Conservation (phyloP, 352 stramenopile genomes). For the Phytopythium kandeliae region DNA sequence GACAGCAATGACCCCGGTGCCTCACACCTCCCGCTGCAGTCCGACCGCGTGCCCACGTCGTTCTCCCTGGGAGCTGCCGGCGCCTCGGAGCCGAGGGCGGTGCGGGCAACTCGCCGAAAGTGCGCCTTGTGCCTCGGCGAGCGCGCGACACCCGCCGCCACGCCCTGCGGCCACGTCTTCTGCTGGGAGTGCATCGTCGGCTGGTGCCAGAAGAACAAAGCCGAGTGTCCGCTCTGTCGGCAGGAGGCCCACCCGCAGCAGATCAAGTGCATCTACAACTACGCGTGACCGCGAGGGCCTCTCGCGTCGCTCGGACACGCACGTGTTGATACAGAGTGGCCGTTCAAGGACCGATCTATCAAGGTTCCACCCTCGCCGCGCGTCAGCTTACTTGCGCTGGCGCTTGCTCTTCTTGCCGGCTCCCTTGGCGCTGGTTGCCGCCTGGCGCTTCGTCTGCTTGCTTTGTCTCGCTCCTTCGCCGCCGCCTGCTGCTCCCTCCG, state of each 20-base stretch:
- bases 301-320: background rate
- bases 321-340: background rate
- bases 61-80: constrained; percentile 9
- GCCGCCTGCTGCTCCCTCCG: constrained; percentile 20
- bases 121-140: constrained; percentile 85
- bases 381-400: constrained; percentile 36
- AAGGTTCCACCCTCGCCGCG: background rate
- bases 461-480: constrained; percentile 29
- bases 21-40: constrained; percentile 15
- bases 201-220: constrained; percentile 90
- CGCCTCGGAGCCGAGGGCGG: constrained; percentile 4
- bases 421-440: constrained; percentile 12
- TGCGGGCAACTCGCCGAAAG: constrained; percentile 32
- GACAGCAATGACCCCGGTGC: constrained; percentile 4
- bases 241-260: constrained; percentile 84
- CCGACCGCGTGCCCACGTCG: constrained; percentile 34
- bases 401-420: constrained; percentile 50
- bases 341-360: background rate
- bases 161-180: constrained; percentile 89
- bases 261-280: constrained; percentile 91
- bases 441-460: constrained; percentile 7
- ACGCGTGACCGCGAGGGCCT: constrained; percentile 34
- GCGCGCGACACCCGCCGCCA: constrained; percentile 66
- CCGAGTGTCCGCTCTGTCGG: constrained; percentile 87
- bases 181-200: constrained; percentile 92